phyloP scores from a whole-genome alignment of 768 basidiomycete species.

The Pholiota microspora region DNA sequence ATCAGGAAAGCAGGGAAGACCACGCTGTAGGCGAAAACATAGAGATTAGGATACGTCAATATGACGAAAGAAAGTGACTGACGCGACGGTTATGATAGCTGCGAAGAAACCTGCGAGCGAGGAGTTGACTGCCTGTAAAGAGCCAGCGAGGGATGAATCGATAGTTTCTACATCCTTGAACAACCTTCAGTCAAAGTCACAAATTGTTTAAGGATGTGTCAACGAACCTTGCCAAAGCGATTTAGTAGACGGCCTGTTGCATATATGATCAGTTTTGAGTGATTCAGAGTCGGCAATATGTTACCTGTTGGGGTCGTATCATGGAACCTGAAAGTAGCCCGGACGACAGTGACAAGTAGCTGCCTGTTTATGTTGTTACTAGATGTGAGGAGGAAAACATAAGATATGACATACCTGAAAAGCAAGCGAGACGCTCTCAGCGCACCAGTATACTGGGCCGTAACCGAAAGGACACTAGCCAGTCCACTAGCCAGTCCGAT shows the following conservation, averaged over 20 bases:
- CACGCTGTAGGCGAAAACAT: constrained; percentile 32
- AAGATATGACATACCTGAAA: constrained; percentile 27
- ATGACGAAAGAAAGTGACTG: constrained; percentile 22
- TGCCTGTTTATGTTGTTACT: constrained; percentile 33
- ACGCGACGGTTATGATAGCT: constrained; percentile 72
- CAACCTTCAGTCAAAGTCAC: background rate
- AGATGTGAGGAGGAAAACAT: constrained; percentile 54
- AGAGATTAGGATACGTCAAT: background rate
- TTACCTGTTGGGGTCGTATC: constrained; percentile 80
- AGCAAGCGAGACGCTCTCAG: constrained; percentile 36
- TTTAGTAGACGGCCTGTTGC: constrained; percentile 76
- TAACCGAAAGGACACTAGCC: constrained; percentile 40
- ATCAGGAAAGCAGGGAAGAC: constrained; percentile 84
- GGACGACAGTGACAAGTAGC: constrained; percentile 67
- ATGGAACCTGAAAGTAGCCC: constrained; percentile 83
- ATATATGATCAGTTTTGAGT: background rate
- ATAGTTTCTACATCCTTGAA: constrained; percentile 81
- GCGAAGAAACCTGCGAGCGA: constrained; percentile 77
- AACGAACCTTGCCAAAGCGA: constrained; percentile 63
- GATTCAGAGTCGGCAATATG: background rate
- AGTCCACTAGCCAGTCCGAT: constrained; percentile 50
- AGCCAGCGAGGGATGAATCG: constrained; percentile 66
- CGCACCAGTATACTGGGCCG: constrained; percentile 56
- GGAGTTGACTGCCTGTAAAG: constrained; percentile 73
- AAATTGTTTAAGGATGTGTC: background rate